Evolutionary conservation across 768 basidiomycete species (phyloP).

Genomic region (Phaeolepiota aurea): DNA sequence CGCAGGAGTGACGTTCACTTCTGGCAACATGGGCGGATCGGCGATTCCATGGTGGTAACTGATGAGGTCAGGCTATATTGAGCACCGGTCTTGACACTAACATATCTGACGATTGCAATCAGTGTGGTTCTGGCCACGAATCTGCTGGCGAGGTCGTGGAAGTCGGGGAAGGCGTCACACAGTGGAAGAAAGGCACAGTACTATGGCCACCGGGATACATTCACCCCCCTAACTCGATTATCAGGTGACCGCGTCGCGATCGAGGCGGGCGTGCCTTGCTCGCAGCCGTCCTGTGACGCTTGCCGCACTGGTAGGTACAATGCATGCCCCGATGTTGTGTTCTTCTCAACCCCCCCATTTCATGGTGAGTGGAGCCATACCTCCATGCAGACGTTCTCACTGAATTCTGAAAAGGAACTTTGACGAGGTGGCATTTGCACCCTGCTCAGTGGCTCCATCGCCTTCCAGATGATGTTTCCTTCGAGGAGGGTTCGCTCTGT

Average conservation of each 20-base stretch:
- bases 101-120: neutral
- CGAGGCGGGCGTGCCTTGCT: slow-evolving; percentile 64
- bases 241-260: slow-evolving; percentile 61
- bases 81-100: neutral
- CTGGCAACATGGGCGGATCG: slow-evolving; percentile 63
- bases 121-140: slow-evolving; percentile 68
- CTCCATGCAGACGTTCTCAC: slow-evolving; percentile 2
- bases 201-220: neutral
- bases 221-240: neutral
- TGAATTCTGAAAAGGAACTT: slow-evolving; percentile 32
- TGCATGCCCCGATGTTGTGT: slow-evolving; percentile 50
- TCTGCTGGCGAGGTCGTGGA: slow-evolving; percentile 62
- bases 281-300: slow-evolving; percentile 48
- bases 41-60: slow-evolving; percentile 63
- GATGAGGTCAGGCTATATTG: slow-evolving; percentile 38
- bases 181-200: slow-evolving; percentile 48
- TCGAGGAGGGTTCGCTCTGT: slow-evolving; percentile 61
- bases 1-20: slow-evolving; percentile 65
- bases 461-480: slow-evolving; percentile 52
- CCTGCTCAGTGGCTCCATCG: slow-evolving; percentile 63
- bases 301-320: slow-evolving; percentile 63
- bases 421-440: slow-evolving; percentile 60
- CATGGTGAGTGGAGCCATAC: slow-evolving; percentile 33
- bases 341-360: slow-evolving; percentile 66
- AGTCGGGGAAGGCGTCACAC: slow-evolving; percentile 55